Percentiles rank a stretch among this genome's conserved stretches.
Conservation (phyloP, 352 stramenopile species). For the Peronospora destructor region DNA sequence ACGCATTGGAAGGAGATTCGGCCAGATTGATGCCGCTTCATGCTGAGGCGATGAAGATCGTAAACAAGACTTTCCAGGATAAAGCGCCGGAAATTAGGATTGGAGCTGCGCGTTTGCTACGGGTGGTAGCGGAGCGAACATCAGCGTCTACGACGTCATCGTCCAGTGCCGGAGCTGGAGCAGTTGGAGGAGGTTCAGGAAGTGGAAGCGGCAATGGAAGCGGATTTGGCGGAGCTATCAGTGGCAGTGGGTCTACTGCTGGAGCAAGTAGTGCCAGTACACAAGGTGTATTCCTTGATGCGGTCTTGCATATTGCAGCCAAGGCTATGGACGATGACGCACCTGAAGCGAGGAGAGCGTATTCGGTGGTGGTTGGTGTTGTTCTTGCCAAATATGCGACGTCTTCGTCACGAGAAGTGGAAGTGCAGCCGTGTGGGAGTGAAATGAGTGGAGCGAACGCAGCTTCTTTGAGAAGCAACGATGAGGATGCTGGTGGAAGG, state of each 20-base stretch:
- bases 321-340: constrained; percentile 76
- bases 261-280: constrained; percentile 10
- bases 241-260: constrained; percentile 10
- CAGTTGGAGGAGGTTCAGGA: constrained; percentile 8
- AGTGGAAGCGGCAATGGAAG: constrained; percentile 21
- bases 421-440: constrained; percentile 28
- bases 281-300: constrained; percentile 50
- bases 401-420: constrained; percentile 35
- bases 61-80: constrained; percentile 60
- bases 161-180: constrained; percentile 9
- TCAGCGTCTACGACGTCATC: constrained; percentile 17
- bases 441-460: constrained; percentile 10
- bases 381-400: constrained; percentile 71
- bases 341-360: constrained; percentile 54
- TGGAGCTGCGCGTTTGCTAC: constrained; percentile 51
- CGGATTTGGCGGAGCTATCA: constrained; percentile 14
- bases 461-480: constrained; percentile 15
- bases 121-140: constrained; percentile 54
- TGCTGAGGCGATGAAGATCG: constrained; percentile 65
- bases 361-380: constrained; percentile 62
- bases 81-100: constrained; percentile 70
- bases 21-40: constrained; percentile 41
- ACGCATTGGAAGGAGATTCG: constrained; percentile 41
- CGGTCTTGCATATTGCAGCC: constrained; percentile 56
- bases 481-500: constrained; percentile 29